A percentile compares a stretch with the other conserved stretches of the same genome.
Conservation (phyloP, 176 grass and related monocot species). For the Calamus simplicifolius region DNA sequence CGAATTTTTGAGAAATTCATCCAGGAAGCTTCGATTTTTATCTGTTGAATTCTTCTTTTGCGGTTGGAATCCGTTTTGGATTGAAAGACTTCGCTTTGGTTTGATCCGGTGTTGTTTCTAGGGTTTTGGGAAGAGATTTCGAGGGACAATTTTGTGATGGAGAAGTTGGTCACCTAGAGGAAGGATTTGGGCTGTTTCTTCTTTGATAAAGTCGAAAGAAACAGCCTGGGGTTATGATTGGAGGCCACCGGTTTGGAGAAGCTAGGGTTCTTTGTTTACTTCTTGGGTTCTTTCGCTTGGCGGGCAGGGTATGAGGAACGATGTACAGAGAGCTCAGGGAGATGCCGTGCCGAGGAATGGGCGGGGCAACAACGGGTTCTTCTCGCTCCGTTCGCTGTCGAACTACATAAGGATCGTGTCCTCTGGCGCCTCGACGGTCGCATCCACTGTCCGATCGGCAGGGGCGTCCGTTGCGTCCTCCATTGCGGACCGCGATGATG, state of each 20-base stretch:
- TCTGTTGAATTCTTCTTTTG: neutral
- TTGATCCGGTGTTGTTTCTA: neutral
- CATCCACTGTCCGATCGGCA: slow-evolving; percentile 56
- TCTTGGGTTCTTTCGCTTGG: neutral
- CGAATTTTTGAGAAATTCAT: neutral
- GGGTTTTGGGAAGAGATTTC: neutral
- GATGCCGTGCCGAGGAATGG: slow-evolving; percentile 1
- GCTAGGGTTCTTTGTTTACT: neutral
- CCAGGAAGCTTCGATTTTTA: neutral
- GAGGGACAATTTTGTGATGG: neutral
- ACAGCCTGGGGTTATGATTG: slow-evolving; percentile 11
- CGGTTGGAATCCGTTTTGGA: too few relatives aligned
- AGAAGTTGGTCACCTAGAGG: neutral
- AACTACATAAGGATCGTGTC: slow-evolving; percentile 80
- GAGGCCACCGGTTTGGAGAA: neutral
- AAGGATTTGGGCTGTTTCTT: slow-evolving; percentile 23
- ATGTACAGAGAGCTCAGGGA: slow-evolving; percentile 38
- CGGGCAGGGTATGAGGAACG: slow-evolving; percentile 54
- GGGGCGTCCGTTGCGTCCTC: slow-evolving; percentile 64
- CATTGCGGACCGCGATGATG: slow-evolving; percentile 56
- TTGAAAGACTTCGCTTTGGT: neutral
- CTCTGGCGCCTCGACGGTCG: slow-evolving; percentile 77
- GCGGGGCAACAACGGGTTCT: slow-evolving; percentile 32
- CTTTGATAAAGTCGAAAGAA: slow-evolving; percentile 6
- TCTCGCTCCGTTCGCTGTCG: slow-evolving; percentile 60